phyloP scores from a whole-genome alignment of 2,329 filamentous ascomycete genomes.

The Botrytis fragariae region DNA sequence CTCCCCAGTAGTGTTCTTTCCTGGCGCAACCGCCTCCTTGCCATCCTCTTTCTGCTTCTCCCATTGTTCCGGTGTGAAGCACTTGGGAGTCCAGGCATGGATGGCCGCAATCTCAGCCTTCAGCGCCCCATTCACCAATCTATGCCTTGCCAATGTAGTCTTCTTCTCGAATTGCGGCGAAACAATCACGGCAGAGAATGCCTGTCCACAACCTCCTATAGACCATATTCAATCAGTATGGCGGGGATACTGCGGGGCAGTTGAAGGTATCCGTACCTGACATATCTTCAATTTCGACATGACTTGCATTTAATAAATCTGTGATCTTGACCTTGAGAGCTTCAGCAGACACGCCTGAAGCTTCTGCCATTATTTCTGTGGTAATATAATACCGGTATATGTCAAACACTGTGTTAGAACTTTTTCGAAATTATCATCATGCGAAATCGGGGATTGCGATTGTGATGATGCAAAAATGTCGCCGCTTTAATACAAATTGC shows the following conservation, averaged over 20 bases:
- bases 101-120: conserved; percentile 72
- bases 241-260: conserved; percentile 23
- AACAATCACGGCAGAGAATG: conserved; percentile 68
- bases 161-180: conserved; percentile 58
- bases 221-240: conserved; percentile 12
- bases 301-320: conserved; percentile 66
- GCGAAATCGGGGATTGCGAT: conserved; percentile 14
- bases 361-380: conserved; percentile 48
- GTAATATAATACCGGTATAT: not conserved
- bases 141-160: conserved; percentile 62
- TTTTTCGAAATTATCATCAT: conserved; percentile 10
- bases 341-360: conserved; percentile 68
- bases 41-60: conserved; percentile 54
- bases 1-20: conserved; percentile 37
- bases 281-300: conserved; percentile 89
- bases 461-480: conserved; percentile 16
- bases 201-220: conserved; percentile 67
- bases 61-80: conserved; percentile 72
- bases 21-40: conserved; percentile 32
- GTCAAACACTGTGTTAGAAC: not conserved
- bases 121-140: conserved; percentile 64
- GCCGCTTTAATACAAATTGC: conserved; percentile 16
- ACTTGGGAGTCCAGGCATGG: conserved; percentile 75
- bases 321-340: conserved; percentile 67
- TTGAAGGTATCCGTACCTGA: conserved; percentile 62